These are phyloP conservation scores for Pythium myriotylum DNA, from an alignment of 352 stramenopile genomes.

Conservation along the genomic window DNA sequence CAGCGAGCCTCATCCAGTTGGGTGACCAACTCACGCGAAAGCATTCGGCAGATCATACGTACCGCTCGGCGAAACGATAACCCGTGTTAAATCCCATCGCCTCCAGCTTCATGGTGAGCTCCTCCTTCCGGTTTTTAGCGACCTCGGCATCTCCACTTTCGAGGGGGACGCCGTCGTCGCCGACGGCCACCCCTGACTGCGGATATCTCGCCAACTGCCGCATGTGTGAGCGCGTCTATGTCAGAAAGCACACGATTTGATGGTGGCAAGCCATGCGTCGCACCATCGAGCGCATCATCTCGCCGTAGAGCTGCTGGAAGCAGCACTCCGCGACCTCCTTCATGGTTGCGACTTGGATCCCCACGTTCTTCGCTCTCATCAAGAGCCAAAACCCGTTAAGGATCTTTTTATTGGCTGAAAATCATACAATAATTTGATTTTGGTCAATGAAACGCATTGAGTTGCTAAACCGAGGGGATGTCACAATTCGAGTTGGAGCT, in stretches of 20 bases:
- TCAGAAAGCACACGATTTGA: not conserved
- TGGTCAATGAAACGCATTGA: slow-evolving; percentile 9
- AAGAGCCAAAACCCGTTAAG: not conserved
- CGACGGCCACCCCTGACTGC: slow-evolving; percentile 34
- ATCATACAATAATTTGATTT: not conserved
- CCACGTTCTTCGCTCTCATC: not conserved
- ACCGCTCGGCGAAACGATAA: slow-evolving; percentile 83
- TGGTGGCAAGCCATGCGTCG: slow-evolving; percentile 8
- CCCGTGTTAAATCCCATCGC: slow-evolving; percentile 88
- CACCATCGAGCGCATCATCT: slow-evolving; percentile 87
- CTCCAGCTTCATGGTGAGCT: slow-evolving; percentile 81
- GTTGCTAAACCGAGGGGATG: slow-evolving; percentile 8
- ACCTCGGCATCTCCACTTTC: slow-evolving; percentile 45
- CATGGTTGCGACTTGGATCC: slow-evolving; percentile 31
- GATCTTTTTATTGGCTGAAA: slow-evolving; percentile 6
- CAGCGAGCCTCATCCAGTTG: not conserved
- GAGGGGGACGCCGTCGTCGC: slow-evolving; percentile 26
- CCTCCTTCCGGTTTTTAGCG: slow-evolving; percentile 66
- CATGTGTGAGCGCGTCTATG: not conserved
- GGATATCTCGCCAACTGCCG: slow-evolving; percentile 68
- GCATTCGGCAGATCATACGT: not conserved
- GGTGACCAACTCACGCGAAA: not conserved
- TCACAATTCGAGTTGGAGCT: not conserved
- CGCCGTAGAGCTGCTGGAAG: slow-evolving; percentile 88
- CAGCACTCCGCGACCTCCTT: slow-evolving; percentile 86